Evolutionary conservation across 2,329 filamentous ascomycete species (phyloP).

Genomic region (Samsoniella hepiali): DNA sequence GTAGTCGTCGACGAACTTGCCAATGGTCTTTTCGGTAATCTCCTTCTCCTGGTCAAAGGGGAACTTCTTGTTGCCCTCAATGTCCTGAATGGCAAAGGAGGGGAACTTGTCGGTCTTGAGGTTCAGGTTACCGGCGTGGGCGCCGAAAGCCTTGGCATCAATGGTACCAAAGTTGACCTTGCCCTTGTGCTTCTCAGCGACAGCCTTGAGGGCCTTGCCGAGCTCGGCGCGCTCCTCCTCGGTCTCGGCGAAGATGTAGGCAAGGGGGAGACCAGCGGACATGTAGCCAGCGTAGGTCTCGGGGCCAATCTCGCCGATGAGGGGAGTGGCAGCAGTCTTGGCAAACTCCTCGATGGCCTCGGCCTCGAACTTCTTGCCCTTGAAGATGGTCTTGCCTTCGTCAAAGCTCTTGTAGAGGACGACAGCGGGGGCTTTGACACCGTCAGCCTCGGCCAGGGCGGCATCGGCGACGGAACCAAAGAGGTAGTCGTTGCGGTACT

Average conservation of each 20-base stretch:
- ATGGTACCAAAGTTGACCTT: conserved; percentile 97
- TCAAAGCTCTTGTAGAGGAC: conserved; percentile 98
- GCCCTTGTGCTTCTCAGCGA: conserved; percentile 91
- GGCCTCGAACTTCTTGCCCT: conserved; percentile 70
- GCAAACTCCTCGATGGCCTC: conserved; percentile 80
- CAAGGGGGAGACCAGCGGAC: conserved; percentile 84
- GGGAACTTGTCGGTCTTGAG: conserved; percentile 94
- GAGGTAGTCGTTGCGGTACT: conserved; percentile 84
- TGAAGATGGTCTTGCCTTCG: conserved; percentile 85
- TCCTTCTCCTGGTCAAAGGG: conserved; percentile 83
- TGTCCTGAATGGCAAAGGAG: conserved; percentile 96
- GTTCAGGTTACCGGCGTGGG: conserved; percentile 95
- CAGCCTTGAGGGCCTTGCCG: conserved; percentile 71
- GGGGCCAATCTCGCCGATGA: conserved; percentile 93
- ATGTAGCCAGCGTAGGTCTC: conserved; percentile 97
- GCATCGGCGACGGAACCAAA: conserved; percentile 87
- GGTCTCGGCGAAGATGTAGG: conserved; percentile 96
- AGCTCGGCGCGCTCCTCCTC: conserved; percentile 82
- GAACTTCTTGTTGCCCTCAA: conserved; percentile 93
- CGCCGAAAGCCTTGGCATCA: conserved; percentile 89
- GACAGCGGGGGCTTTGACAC: conserved; percentile 79
- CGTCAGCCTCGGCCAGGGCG: conserved; percentile 82
- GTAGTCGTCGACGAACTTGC: conserved; percentile 82
- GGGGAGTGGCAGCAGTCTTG: conserved; percentile 78
- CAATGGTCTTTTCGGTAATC: conserved; percentile 68